Evolutionary conservation across 78 protist species (phyloP), one percentile per base, ranked within the genome.

Genomic region (Polysphondylium violaceum): DNA sequence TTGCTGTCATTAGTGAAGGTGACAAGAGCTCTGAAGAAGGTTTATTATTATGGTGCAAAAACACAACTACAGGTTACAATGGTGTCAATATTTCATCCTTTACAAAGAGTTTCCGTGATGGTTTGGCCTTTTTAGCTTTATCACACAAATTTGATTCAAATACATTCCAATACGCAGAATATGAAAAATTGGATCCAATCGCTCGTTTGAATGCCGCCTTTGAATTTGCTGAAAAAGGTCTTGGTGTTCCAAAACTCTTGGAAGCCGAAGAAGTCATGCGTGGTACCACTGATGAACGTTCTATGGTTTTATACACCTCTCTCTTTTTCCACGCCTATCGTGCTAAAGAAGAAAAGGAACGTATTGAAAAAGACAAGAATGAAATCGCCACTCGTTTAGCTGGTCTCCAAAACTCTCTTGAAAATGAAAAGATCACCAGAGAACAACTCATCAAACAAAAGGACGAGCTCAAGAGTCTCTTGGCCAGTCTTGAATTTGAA

Each of bases 291-390:
- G 94, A 88, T 55, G 94, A 88, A 74, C 68, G 94, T 53, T 88
- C 94, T 35, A 17, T 88, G 12, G 94, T 88, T 33, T 43, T 88
- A 35, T 88, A 88, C 43, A 53, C 79, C 19, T 88, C 94, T 9
- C 29, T 88, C 23, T 88, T 88, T 64, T 88, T 88, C 94, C 94
- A 88, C 8, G 94, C 94, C 77, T 88, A 76, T 33, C 74, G 79
- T 51, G 86, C 94, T 59, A 88, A 88, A 55, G 87, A 88, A 76
- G 87, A 88, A 19, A 88, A 74, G 38, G 94, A 76, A 31, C 86
- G 86, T 72, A 27, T 88, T 12, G 85, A 88, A 38, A 53, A 31
- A 21, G 25, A 50, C 56, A 86, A 86, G 50, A 51, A 68, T 25
- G 85, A 68, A 12, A 72, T 75, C 29, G 78, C 76, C 74, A 36